These are phyloP conservation scores for Penicillium manginii DNA, from an alignment of 495 filamentous ascomycete species.

Conservation along the genomic window DNA sequence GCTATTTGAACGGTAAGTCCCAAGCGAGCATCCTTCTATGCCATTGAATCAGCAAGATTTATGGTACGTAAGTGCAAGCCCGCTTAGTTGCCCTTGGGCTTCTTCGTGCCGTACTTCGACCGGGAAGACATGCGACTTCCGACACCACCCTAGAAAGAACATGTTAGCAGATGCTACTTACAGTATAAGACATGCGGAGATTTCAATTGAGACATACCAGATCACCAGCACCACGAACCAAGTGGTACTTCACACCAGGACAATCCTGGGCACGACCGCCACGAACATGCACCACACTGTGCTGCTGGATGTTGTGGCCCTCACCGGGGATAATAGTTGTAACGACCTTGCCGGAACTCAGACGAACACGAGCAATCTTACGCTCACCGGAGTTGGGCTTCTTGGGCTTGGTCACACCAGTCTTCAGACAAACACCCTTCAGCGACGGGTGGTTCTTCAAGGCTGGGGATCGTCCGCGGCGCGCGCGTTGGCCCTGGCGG, in stretches of 20 bases:
- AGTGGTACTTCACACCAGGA: conserved; percentile 94
- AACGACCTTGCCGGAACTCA: conserved; percentile 85
- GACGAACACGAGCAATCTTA: conserved; percentile 84
- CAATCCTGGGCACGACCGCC: conserved; percentile 95
- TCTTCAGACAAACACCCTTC: conserved; percentile 95
- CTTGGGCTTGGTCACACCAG: conserved; percentile 91
- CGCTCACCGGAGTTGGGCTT: conserved; percentile 97
- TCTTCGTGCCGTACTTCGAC: conserved; percentile 98
- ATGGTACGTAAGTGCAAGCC: neutral
- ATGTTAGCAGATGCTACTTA: conserved; percentile 7
- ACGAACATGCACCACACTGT: conserved; percentile 91
- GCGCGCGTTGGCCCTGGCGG: conserved; percentile 72
- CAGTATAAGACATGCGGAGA: neutral
- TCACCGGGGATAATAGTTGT: conserved; percentile 94
- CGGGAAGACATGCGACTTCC: conserved; percentile 77
- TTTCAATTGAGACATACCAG: conserved; percentile 73
- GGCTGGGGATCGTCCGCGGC: conserved; percentile 84
- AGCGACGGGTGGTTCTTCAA: conserved; percentile 75
- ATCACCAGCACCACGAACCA: conserved; percentile 91
- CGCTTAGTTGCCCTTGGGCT: conserved; percentile 72
- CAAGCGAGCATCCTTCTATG: neutral
- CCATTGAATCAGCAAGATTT: neutral
- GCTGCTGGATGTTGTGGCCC: conserved; percentile 98
- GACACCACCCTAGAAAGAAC: conserved; percentile 76
- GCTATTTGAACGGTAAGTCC: neutral